Evolutionary conservation across 331 rosid species (phyloP).

Genomic region (Malus hybrid): DNA sequence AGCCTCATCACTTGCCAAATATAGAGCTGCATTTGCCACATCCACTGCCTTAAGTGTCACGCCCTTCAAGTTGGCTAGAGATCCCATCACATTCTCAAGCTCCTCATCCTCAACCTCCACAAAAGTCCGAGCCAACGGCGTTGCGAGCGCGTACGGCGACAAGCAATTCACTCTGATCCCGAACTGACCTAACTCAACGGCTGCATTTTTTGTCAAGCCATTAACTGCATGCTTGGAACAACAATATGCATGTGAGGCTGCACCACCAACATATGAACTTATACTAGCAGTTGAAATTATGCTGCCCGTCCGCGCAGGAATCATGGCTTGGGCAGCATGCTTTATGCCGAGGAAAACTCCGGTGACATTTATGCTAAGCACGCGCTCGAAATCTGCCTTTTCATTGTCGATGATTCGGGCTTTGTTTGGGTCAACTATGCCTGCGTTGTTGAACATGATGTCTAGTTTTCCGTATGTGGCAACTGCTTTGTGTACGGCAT

Average conservation of each 20-base stretch:
- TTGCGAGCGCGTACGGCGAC: slow-evolving; percentile 52
- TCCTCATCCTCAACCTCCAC: slow-evolving; percentile 29
- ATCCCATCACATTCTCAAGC: slow-evolving; percentile 35
- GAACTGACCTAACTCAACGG: slow-evolving; percentile 65
- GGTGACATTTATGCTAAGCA: slow-evolving; percentile 43
- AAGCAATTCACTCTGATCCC: slow-evolving; percentile 74
- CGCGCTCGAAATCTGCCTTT: slow-evolving; percentile 61
- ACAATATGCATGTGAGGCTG: slow-evolving; percentile 57
- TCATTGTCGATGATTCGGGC: slow-evolving; percentile 50
- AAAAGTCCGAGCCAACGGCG: slow-evolving; percentile 47
- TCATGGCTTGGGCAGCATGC: slow-evolving; percentile 71
- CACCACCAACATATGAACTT: slow-evolving; percentile 52
- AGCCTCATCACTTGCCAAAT: slow-evolving; percentile 31
- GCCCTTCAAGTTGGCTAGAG: slow-evolving; percentile 48
- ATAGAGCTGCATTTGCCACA: slow-evolving; percentile 34
- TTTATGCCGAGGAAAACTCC: slow-evolving; percentile 73
- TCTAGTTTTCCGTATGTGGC: slow-evolving; percentile 47
- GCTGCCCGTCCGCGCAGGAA: slow-evolving; percentile 35
- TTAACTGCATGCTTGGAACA: slow-evolving; percentile 71
- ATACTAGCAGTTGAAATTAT: slow-evolving; percentile 56
- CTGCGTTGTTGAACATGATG: slow-evolving; percentile 79
- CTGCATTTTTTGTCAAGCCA: slow-evolving; percentile 60
- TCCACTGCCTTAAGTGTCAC: slow-evolving; percentile 58
- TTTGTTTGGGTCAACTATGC: slow-evolving; percentile 42
- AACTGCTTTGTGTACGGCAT: slow-evolving; percentile 27